phyloP scores from a whole-genome alignment of 495 filamentous ascomycete species.

The Rusavskia elegans region DNA sequence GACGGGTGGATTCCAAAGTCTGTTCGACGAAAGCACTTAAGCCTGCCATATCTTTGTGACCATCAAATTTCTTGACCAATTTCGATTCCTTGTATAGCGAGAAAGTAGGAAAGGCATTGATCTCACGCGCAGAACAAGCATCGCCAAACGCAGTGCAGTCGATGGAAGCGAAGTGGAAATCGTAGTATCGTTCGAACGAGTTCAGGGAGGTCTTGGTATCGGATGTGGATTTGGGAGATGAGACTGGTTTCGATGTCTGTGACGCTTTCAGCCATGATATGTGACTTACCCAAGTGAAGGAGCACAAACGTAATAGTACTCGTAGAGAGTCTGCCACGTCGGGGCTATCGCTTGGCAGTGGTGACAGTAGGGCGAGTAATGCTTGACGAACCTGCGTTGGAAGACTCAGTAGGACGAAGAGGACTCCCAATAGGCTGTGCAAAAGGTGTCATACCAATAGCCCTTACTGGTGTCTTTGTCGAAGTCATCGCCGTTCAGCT shows the following conservation, averaged over 20 bases:
- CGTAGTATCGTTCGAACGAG: conserved; percentile 58
- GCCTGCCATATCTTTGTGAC: conserved; percentile 40
- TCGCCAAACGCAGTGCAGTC: conserved; percentile 74
- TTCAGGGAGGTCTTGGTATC: conserved; percentile 37
- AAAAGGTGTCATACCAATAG: conserved; percentile 34
- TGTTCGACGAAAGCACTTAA: conserved; percentile 60
- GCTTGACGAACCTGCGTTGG: conserved; percentile 41
- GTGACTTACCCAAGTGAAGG: not conserved
- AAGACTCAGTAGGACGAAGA: not conserved
- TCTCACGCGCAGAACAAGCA: conserved; percentile 47
- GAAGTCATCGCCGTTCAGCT: conserved; percentile 40
- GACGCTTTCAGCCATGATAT: conserved; percentile 10
- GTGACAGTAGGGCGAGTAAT: conserved; percentile 58
- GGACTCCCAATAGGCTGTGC: not conserved
- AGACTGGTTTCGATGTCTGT: conserved; percentile 59
- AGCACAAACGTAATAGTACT: conserved; percentile 63
- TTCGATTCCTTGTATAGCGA: conserved; percentile 72
- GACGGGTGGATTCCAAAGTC: conserved; percentile 57
- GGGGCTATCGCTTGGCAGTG: conserved; percentile 75
- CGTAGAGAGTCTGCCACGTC: conserved; percentile 82
- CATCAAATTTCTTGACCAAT: conserved; percentile 40
- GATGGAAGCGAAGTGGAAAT: conserved; percentile 74
- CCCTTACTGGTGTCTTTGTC: conserved; percentile 43
- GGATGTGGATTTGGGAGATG: conserved; percentile 24
- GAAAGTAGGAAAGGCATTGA: conserved; percentile 57